phyloP scores from a whole-genome alignment of 2,329 filamentous ascomycete species.

The Sporothrix sp. region DNA sequence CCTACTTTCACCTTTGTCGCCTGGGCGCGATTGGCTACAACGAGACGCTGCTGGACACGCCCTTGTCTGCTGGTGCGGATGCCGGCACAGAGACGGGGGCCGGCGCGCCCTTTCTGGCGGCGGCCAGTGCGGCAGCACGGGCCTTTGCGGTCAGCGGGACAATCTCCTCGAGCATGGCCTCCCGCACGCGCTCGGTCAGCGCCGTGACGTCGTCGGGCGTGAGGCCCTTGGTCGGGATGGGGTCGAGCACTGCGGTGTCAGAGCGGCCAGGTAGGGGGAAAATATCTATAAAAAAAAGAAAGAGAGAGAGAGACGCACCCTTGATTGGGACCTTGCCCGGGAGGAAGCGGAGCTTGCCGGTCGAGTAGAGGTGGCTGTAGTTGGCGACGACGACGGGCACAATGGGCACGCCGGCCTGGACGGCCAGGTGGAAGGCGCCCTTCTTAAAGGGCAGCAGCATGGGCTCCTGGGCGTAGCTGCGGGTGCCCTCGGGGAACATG shows the following conservation, averaged over 20 bases:
- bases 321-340: constrained; percentile 64
- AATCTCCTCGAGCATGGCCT: constrained; percentile 65
- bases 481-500: constrained; percentile 87
- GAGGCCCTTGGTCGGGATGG: constrained; percentile 66
- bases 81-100: not conserved
- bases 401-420: constrained; percentile 88
- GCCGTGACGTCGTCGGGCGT: constrained; percentile 68
- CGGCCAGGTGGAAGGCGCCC: constrained; percentile 90
- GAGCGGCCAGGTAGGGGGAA: too few species aligned
- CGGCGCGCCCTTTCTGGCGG: not conserved
- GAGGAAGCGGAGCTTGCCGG: constrained; percentile 55
- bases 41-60: constrained; percentile 12
- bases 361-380: constrained; percentile 62
- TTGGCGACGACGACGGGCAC: constrained; percentile 77
- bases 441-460: constrained; percentile 94
- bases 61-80: not conserved
- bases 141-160: constrained; percentile 42
- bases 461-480: constrained; percentile 77
- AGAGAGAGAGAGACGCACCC: constrained; percentile 37
- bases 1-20: too few species aligned
- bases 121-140: constrained; percentile 4
- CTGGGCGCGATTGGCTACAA: too few species aligned
- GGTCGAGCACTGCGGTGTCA: constrained; percentile 56
- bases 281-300: constrained; percentile 1
- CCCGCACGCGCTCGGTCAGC: constrained; percentile 56